Evolutionary conservation across 106 monocot species (phyloP), one percentile per base, ranked within the genome.

Genomic region (Triglochin maritima): DNA sequence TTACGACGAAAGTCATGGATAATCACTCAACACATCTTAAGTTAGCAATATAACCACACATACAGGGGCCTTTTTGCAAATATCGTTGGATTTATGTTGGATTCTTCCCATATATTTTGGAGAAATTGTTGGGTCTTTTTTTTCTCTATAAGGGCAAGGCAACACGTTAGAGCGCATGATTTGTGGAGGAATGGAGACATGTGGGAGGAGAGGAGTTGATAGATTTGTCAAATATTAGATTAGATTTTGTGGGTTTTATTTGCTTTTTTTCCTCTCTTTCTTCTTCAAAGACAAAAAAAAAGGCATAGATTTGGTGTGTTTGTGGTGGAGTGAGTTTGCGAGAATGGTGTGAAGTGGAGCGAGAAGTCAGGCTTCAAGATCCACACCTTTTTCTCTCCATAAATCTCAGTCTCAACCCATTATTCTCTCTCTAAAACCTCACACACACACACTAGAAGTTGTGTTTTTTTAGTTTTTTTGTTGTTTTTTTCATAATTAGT

Each of bases 341-440:
- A 63, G 9, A 7, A 46, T 63, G 63, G 63, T 7, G 14, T 12
- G 64, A 64, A 48, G 49, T n/a, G 46, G 64, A 64, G 47, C 63
- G 63, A 46, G 63, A 45, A 12, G 47, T 64, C 15, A 14, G 64
- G 64, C 64, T 47, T 64, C 9, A 17, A 64, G 64, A 64, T 49
- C 64, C 47, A 64, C 64, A 64, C 16, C 64, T 62, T 17, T 49
- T 7, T 48, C 48, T 64, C 64, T 49, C 47, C 48, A 15, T 64
- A 49, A 49, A 64, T 64, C 15, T 64, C 48, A 14, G n/a, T 64
- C 64, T 49, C 64, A 12, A 43, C 44, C 48, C 4, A 10, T 46
- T 45, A 10, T 7, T 17, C 44, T 10, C 44, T 11, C 42, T 45
- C 4, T 13, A 46, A 60, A 3, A 47, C 8, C 47, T 64, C 17